Conservation (phyloP, 371 early-diverging fungal species). For the Polyrhizophydium stewartii region DNA sequence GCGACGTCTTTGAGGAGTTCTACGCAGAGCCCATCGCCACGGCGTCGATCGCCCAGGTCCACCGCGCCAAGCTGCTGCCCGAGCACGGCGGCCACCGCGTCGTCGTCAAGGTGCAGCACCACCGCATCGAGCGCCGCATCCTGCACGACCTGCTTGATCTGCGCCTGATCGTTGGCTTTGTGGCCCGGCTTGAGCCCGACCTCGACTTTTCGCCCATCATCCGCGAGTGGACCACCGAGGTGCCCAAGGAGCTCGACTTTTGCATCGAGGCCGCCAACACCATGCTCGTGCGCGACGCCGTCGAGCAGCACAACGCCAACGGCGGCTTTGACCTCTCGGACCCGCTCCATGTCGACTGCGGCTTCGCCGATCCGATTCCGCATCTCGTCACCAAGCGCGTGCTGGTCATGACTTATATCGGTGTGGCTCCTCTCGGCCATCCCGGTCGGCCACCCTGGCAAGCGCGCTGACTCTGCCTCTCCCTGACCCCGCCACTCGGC, state of each 20-base stretch:
- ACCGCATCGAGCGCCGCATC: constrained; percentile 10
- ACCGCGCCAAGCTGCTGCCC: constrained; percentile 9
- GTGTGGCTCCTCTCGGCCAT: constrained; percentile 3
- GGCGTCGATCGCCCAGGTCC: constrained; percentile 36
- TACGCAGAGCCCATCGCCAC: constrained; percentile 27
- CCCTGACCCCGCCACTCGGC: too few species aligned
- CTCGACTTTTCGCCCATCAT: constrained; percentile 21
- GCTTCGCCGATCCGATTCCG: constrained; percentile 16
- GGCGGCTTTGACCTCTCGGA: not conserved
- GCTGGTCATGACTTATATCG: constrained; percentile 21
- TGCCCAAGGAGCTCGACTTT: constrained; percentile 30
- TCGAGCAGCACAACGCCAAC: constrained; percentile 10
- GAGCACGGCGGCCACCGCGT: constrained; percentile 2
- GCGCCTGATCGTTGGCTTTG: constrained; percentile 5
- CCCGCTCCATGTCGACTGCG: constrained; percentile 16
- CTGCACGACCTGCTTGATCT: constrained; percentile 19
- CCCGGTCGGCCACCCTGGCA: too few species aligned
- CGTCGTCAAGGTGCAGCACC: constrained; percentile 30
- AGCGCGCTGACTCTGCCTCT: too few species aligned
- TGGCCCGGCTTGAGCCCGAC: constrained; percentile 19
- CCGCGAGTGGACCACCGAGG: constrained; percentile 11
- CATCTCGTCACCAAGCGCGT: constrained; percentile 7
- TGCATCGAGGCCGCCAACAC: constrained; percentile 23
- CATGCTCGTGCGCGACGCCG: constrained; percentile 10
- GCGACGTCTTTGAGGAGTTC: constrained; percentile 17